Percentiles rank a stretch among this genome's conserved stretches.
phyloP scores from a whole-genome alignment of 75 land plant genomes.

The Pinus tabuliformis region DNA sequence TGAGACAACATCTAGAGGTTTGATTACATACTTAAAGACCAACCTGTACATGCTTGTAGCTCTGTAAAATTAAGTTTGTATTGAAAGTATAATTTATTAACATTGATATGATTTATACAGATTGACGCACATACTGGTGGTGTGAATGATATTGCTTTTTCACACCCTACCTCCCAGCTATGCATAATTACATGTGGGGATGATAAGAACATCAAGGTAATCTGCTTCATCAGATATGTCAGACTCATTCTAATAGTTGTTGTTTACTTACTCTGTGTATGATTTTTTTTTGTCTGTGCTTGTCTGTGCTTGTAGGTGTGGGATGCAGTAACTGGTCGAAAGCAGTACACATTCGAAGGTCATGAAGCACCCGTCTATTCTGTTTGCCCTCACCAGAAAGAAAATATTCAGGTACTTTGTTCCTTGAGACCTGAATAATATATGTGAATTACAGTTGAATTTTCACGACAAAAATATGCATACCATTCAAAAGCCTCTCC shows the following conservation, averaged over 20 bases:
- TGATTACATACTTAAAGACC: neutral
- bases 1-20: slow-evolving; percentile 64
- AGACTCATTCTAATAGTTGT: neutral
- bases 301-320: slow-evolving; percentile 23
- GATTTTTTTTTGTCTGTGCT: too few relatives aligned
- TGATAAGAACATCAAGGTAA: slow-evolving; percentile 90
- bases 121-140: slow-evolving; percentile 93
- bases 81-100: neutral
- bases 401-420: slow-evolving; percentile 63
- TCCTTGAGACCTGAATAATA: neutral
- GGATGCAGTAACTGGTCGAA: slow-evolving; percentile 31
- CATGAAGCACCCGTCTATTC: slow-evolving; percentile 82
- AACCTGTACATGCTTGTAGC: too few relatives aligned
- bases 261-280: neutral
- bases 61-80: neutral
- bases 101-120: slow-evolving; percentile 18
- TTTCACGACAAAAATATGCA: too few relatives aligned
- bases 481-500: too few relatives aligned
- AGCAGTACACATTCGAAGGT: slow-evolving; percentile 47
- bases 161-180: slow-evolving; percentile 29
- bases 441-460: neutral
- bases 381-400: slow-evolving; percentile 72
- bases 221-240: neutral
- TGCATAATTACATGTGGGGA: slow-evolving; percentile 93
- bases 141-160: slow-evolving; percentile 89